Evolutionary conservation across 139 green algal species (phyloP).

Genomic region (Marvania coccoides): DNA sequence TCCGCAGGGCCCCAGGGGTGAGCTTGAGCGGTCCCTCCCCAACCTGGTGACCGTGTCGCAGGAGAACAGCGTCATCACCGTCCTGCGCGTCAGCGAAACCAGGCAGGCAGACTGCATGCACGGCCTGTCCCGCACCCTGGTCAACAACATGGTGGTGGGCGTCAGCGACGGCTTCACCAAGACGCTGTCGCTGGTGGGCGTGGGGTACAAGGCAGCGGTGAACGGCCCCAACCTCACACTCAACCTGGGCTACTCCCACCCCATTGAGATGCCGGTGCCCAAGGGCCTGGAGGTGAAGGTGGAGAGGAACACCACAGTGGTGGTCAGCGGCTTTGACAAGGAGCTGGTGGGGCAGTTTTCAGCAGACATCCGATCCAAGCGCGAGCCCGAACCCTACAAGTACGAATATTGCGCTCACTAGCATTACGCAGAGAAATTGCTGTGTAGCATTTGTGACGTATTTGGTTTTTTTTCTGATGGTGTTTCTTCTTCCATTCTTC

Average conservation of each 20-base stretch:
- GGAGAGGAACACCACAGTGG: slow-evolving; percentile 78
- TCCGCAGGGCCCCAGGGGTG: slow-evolving; percentile 73
- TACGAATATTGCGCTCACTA: no score
- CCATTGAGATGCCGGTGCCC: slow-evolving; percentile 78
- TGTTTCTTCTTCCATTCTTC: neutral
- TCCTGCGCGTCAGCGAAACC: slow-evolving; percentile 36
- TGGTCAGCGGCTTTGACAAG: slow-evolving; percentile 70
- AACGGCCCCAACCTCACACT: slow-evolving; percentile 70
- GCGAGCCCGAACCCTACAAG: slow-evolving; percentile 95
- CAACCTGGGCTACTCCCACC: slow-evolving; percentile 88
- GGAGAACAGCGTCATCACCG: slow-evolving; percentile 41
- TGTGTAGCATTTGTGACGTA: slow-evolving; percentile 55
- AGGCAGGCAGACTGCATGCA: slow-evolving; percentile 49
- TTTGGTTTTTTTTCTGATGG: neutral
- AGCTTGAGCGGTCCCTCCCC: slow-evolving; percentile 63
- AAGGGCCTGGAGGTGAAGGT: slow-evolving; percentile 74
- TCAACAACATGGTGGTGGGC: slow-evolving; percentile 89
- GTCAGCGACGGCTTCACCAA: slow-evolving; percentile 80
- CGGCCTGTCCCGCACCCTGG: slow-evolving; percentile 66
- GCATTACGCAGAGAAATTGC: no score
- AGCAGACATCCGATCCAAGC: slow-evolving; percentile 74
- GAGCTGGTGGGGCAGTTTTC: slow-evolving; percentile 84
- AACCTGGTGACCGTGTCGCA: slow-evolving; percentile 49
- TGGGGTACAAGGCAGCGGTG: slow-evolving; percentile 86
- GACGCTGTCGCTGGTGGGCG: slow-evolving; percentile 47